Evolutionary conservation across 306 rosid genomes (phyloP), one percentile per base, ranked within the genome.

Genomic region (Lathyrus tuberosus): DNA sequence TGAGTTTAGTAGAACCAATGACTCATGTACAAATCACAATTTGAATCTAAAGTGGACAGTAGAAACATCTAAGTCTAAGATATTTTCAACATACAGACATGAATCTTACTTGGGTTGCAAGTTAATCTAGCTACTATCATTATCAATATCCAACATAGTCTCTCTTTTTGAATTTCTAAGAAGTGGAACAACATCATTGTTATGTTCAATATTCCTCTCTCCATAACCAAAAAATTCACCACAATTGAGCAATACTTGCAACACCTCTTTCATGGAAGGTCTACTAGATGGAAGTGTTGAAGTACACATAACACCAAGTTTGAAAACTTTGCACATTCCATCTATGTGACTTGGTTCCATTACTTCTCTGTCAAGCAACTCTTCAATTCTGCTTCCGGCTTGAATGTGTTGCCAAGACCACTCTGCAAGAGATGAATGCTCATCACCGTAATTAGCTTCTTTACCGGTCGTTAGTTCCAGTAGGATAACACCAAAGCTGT

Each of bases 211-310:
- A 7, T 64, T 68, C 65, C 65, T 86, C 52, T 78, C 86, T 37
- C 59, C 40, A 18, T 1, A 30, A 31, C 6, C 43, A 20, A 24
- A 16, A 17, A 67, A 46, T 8, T 80, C 78, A 5, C 51, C 46
- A 46, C 58, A 70, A 10, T 53, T 65, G 26, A 76, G 72, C 79
- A 94, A 74, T 62, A 87, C n/a, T 28, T 80, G 78, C 30, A 87
- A 10, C 22, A 78, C 96, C 56, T 83, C 86, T 64, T 79, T 77
- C 96, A 94, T 94, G 82, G 95, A 64, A 41, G 98, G 98, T 75
- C 92, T 77, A 13, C 5, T 16, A 41, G 76, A 33, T 4, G 98
- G 95, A 54, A 67, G 71, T 41, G 37, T 16, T 54, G 69, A 44
- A 0, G 96, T 88, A 46, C 98, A 94, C 56, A 56, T 44, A 33